Evolutionary conservation across 805 yeast species (phyloP).

Genomic region (Wickerhamomyces canadensis): DNA sequence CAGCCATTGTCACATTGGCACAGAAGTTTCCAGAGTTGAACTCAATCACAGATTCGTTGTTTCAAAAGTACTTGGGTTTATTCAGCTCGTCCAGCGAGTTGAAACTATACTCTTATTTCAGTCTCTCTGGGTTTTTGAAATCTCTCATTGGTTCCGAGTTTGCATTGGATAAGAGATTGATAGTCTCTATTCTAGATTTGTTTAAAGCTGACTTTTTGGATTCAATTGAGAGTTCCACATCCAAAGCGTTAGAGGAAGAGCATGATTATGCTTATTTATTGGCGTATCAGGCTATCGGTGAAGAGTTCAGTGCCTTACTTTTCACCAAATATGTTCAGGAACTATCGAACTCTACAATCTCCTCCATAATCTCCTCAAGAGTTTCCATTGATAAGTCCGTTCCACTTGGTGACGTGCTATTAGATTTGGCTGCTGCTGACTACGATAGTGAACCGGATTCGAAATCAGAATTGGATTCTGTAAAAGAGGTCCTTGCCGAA

Average conservation of each 20-base stretch:
- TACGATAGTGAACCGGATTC: constrained; percentile 23
- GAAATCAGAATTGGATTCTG: constrained; percentile 13
- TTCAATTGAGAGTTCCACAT: constrained; percentile 23
- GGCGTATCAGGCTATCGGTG: constrained; percentile 31
- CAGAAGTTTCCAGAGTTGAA: constrained; percentile 24
- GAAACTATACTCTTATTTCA: constrained; percentile 23
- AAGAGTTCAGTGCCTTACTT: constrained; percentile 28
- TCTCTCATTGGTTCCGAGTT: constrained; percentile 22
- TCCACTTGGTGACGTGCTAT: constrained; percentile 26
- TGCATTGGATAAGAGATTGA: constrained; percentile 16
- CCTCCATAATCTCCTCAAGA: constrained; percentile 2
- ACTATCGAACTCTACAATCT: constrained; percentile 13
- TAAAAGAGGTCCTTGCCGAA: constrained; percentile 15
- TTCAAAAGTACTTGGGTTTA: constrained; percentile 23
- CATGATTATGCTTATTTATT: constrained; percentile 27
- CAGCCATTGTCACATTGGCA: constrained; percentile 24
- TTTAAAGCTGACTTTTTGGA: constrained; percentile 14
- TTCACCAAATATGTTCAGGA: constrained; percentile 25
- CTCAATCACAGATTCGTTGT: constrained; percentile 13
- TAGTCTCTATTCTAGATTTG: constrained; percentile 24
- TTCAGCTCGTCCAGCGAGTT: constrained; percentile 10
- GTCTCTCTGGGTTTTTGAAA: constrained; percentile 33
- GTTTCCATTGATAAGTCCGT: neutral
- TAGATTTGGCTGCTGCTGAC: constrained; percentile 25
- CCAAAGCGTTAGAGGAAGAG: constrained; percentile 27